Conservation (phyloP, 1,139 yeast species). For the Chernovozyma sophiae-reginae region DNA sequence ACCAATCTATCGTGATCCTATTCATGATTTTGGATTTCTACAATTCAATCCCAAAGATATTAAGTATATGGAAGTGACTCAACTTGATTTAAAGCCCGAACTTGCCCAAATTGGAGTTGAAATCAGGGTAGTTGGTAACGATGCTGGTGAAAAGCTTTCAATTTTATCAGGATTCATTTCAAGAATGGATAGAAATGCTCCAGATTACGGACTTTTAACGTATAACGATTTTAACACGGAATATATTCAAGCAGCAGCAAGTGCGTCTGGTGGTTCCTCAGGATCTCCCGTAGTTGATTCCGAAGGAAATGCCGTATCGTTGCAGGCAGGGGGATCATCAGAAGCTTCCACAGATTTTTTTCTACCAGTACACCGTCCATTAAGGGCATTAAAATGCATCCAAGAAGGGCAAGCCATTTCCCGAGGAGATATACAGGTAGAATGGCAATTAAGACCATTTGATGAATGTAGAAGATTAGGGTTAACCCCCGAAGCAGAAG, state of each 20-base stretch:
- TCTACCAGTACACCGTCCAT: constrained; percentile 78
- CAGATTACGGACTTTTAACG: constrained; percentile 86
- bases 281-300: constrained; percentile 94
- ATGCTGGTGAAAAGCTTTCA: constrained; percentile 90
- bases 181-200: constrained; percentile 89
- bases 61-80: constrained; percentile 68
- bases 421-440: constrained; percentile 83
- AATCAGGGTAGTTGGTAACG: constrained; percentile 92
- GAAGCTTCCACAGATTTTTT: constrained; percentile 93
- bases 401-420: constrained; percentile 59
- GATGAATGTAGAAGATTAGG: constrained; percentile 91
- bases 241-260: constrained; percentile 94
- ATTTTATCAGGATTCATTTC: constrained; percentile 88
- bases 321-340: constrained; percentile 91
- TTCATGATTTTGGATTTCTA: constrained; percentile 80
- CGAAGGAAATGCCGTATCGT: constrained; percentile 83
- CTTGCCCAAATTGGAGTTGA: constrained; percentile 86
- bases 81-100: constrained; percentile 71
- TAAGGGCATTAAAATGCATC: constrained; percentile 73
- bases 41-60: constrained; percentile 69
- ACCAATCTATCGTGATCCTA: constrained; percentile 81
- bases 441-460: constrained; percentile 82
- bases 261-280: constrained; percentile 93
- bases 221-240: constrained; percentile 95
- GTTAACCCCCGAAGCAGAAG: constrained; percentile 70